A percentile compares a stretch with the other conserved stretches of the same genome.
Evolutionary conservation across 169 alveolate genomes (phyloP).

Genomic region (Cyclospora cayetanensis): DNA sequence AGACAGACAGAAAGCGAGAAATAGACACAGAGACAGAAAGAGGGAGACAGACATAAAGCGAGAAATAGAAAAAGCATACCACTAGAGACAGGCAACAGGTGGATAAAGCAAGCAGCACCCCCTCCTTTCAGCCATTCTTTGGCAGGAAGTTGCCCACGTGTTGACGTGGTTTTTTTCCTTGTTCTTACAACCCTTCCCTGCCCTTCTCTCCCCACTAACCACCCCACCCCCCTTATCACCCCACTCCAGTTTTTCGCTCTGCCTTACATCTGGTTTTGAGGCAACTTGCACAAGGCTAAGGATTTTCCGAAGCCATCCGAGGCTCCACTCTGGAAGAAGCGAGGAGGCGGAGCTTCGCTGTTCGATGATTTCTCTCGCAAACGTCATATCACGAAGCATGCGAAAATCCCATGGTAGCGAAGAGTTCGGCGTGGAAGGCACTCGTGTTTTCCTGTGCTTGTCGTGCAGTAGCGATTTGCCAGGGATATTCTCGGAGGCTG

Average conservation of each 20-base stretch:
- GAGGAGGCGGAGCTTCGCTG: conserved; percentile 40
- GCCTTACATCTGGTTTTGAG: conserved; percentile 2
- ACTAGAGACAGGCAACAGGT: neutral
- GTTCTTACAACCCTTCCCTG: neutral
- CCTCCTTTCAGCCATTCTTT: too few relatives aligned
- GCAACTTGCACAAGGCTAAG: conserved; percentile 12
- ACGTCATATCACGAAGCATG: neutral
- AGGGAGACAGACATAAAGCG: neutral
- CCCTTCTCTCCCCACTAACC: neutral
- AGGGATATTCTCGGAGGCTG: too few relatives aligned
- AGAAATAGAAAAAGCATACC: neutral
- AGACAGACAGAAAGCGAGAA: neutral
- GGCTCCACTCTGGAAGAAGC: conserved; percentile 22
- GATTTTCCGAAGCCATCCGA: neutral
- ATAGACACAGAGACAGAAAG: neutral
- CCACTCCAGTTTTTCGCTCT: neutral
- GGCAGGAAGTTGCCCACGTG: too few relatives aligned
- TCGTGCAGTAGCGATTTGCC: too few relatives aligned
- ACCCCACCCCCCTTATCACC: neutral
- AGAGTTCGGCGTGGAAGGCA: too few relatives aligned
- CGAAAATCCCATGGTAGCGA: neutral
- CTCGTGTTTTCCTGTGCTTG: too few relatives aligned
- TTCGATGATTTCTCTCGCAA: neutral
- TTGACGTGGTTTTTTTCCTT: too few relatives aligned
- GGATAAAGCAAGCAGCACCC: neutral